These are phyloP conservation scores for Sugiyamaella xylanicola DNA, from an alignment of 1,139 yeast species.

Conservation along the genomic window DNA sequence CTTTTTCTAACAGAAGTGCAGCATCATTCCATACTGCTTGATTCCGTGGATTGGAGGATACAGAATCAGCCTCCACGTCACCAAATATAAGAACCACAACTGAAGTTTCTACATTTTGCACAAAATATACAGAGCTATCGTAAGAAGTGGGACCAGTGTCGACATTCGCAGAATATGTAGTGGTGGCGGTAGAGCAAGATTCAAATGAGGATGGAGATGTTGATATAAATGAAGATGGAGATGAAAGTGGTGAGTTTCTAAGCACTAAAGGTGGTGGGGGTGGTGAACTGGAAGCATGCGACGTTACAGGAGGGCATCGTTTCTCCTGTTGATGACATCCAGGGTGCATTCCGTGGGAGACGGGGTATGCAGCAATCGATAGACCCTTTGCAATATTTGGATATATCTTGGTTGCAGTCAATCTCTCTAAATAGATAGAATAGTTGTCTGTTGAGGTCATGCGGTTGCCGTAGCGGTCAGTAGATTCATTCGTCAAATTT, in stretches of 20 bases:
- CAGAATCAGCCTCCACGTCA: slow-evolving; percentile 71
- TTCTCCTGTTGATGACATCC: neutral
- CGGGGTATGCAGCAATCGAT: slow-evolving; percentile 27
- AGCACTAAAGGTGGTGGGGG: neutral
- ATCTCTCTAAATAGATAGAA: slow-evolving; percentile 29
- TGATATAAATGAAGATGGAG: slow-evolving; percentile 4
- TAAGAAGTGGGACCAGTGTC: slow-evolving; percentile 33
- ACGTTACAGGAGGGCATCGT: neutral
- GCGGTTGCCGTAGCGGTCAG: slow-evolving; percentile 30
- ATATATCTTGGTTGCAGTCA: slow-evolving; percentile 22
- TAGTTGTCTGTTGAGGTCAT: slow-evolving; percentile 1
- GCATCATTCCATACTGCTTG: slow-evolving; percentile 58
- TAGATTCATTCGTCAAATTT: slow-evolving; percentile 51
- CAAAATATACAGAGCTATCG: slow-evolving; percentile 55
- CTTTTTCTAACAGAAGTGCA: slow-evolving; percentile 49
- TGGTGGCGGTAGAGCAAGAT: slow-evolving; percentile 12
- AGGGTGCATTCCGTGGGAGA: slow-evolving; percentile 34
- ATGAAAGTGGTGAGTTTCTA: neutral
- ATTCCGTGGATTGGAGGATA: slow-evolving; percentile 51
- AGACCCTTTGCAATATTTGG: slow-evolving; percentile 26
- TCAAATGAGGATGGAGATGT: slow-evolving; percentile 6
- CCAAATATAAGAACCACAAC: slow-evolving; percentile 67
- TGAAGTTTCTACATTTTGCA: slow-evolving; percentile 44
- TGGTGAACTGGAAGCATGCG: neutral
- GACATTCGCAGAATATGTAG: slow-evolving; percentile 29